phyloP scores from a whole-genome alignment of 2,329 filamentous ascomycete genomes.

The Trichoderma pleuroti region DNA sequence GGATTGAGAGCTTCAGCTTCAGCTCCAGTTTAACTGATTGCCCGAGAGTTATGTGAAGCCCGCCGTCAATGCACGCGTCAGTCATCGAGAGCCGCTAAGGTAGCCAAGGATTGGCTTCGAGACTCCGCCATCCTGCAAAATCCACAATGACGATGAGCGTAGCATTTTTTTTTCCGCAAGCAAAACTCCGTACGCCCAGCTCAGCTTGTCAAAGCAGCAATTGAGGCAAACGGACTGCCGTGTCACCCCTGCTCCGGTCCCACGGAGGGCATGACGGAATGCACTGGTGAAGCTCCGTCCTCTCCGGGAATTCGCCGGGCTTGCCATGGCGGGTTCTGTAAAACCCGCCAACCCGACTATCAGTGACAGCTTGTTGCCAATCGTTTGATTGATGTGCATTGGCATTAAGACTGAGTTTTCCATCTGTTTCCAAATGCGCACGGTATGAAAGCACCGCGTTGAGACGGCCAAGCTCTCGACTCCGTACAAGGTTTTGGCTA shows the following conservation, averaged over 20 bases:
- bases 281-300: neutral
- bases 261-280: neutral
- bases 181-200: neutral
- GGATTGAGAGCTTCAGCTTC: neutral
- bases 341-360: slow-evolving; percentile 11
- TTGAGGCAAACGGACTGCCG: neutral
- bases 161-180: neutral
- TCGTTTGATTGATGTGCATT: neutral
- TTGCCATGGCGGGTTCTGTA: neutral
- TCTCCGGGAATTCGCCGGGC: neutral
- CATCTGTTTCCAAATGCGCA: neutral
- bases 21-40: neutral
- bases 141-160: neutral
- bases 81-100: neutral
- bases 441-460: neutral
- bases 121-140: neutral
- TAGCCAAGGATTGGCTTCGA: neutral
- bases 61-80: neutral
- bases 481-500: slow-evolving; percentile 8
- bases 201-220: neutral
- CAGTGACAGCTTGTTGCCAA: neutral
- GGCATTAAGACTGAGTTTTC: neutral
- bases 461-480: neutral
- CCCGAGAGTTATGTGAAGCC: neutral
- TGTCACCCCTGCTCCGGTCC: neutral